Base-by-base conservation (phyloP, 495 filamentous ascomycete species). In the Durotheca rogersii region DNA sequence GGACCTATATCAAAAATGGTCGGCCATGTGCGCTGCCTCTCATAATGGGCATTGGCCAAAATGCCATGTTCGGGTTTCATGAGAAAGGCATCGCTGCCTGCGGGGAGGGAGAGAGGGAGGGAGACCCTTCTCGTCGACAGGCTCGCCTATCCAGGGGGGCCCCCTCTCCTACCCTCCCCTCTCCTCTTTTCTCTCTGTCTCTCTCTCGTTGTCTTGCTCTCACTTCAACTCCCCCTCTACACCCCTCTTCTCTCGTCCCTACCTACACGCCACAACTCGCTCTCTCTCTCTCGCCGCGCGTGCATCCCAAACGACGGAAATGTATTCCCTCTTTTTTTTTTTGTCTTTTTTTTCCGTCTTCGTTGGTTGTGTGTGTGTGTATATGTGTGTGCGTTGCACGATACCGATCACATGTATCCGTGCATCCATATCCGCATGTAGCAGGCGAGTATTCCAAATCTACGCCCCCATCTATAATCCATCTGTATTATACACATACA, bases 1-100 rank as follows among this genome's bases (percentile, higher is more conserved):
- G 9, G 23, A 27, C 9, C 9, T 27, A 27, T 20, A 45, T 37
- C 43, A 47, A 47, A 47, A 47, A 23, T 37, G 30, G 15, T 41
- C n/a, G 36, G 33, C 17, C 39, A 33, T 36, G 25, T 33, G 35
- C 34, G 7, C 44, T 10, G 35, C 21, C 43, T 40, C 11, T 33
- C 37, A 31, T 12, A 15, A 60, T 60, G 51, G 57, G 29, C 9
- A 56, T 60, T 60, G 57, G 51, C 17, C 51, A 51, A 37, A 60
- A 60, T 60, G 47, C 57, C 57, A 60, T 59, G 30, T 55, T 51
- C 30, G 44, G 29, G 36, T 36, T 42, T 29, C 12, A 56, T 55
- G 57, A 52, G 51, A 60, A 51, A 51, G n/a, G n/a, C n/a, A n/a
- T n/a, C n/a, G n/a, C n/a, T n/a, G n/a, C n/a, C n/a, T n/a, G n/a